Evolutionary conservation across 306 rosid genomes (phyloP), one percentile per base, ranked within the genome.

Genomic region (Quercus alba): DNA sequence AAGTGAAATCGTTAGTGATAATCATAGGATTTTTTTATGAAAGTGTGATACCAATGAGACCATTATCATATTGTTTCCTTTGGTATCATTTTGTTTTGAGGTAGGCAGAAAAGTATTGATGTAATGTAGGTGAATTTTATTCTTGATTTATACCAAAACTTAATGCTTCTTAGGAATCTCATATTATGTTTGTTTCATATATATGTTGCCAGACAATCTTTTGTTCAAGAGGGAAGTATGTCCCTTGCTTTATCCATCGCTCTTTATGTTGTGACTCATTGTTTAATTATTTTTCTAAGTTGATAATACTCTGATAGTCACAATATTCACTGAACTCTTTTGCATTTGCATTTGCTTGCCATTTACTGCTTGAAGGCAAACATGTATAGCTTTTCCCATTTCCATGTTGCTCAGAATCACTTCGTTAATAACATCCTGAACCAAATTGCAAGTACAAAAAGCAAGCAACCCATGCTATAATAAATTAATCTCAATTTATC

Each of bases 171-270:
- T 35, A 35, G 41, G 8, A 35, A 5, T 35, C 41, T 35, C 8
- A 35, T 35, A 35, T 5, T 35, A 35, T 35, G 8, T 35, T 6
- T 35, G 8, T 35, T 6, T 35, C 41, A 35, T 35, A 5, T 6
- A 1, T 7, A 2, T 35, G 2, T 75, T 88, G 18, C 70, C 85
- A 17, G 95, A 91, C 35, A 44, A 82, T 81, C 90, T 70, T 79
- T 73, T 84, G 73, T 93, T 89, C 82, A 44, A 52, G 10, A 93
- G 93, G 90, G 90, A 91, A 86, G 97, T 93, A 30, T 75, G 93
- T 86, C 41, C 63, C 31, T 83, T 77, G 67, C 59, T 74, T 18
- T 55, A 56, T 77, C 70, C 3, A 66, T 25, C 41, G 12, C 17
- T 56, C 55, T 49, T 59, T 56, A 19, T 6, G 8, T 59, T 25